Percentiles rank a stretch among this genome's conserved stretches.
These are phyloP conservation scores for Holtermanniella nyarrowii DNA, from an alignment of 768 basidiomycete genomes.

Conservation along the genomic window DNA sequence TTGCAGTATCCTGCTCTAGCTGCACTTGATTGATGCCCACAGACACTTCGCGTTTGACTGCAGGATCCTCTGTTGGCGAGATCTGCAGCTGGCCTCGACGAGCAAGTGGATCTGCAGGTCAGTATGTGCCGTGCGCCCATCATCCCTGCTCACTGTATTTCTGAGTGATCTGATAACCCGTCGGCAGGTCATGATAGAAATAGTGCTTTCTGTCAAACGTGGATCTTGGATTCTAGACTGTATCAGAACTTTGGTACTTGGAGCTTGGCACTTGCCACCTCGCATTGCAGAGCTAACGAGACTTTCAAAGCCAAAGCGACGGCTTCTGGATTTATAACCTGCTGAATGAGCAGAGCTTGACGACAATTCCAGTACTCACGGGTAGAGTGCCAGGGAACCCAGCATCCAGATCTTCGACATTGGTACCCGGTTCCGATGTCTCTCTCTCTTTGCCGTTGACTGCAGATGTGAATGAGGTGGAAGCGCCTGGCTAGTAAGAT, in stretches of 20 bases:
- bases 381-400: slow-evolving; percentile 90
- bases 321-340: slow-evolving; percentile 37
- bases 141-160: slow-evolving; percentile 57
- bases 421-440: slow-evolving; percentile 36
- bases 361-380: slow-evolving; percentile 46
- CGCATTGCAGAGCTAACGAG: slow-evolving; percentile 57
- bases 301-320: slow-evolving; percentile 72
- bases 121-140: not conserved
- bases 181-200: slow-evolving; percentile 87
- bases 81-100: slow-evolving; percentile 53
- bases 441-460: not conserved
- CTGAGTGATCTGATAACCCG: slow-evolving; percentile 95
- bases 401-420: slow-evolving; percentile 69
- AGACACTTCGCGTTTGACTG: slow-evolving; percentile 39
- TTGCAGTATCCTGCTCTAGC: slow-evolving; percentile 57
- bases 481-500: slow-evolving; percentile 9
- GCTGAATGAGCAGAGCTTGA: slow-evolving; percentile 3
- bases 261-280: slow-evolving; percentile 24
- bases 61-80: slow-evolving; percentile 5
- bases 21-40: slow-evolving; percentile 92
- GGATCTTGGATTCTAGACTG: slow-evolving; percentile 57
- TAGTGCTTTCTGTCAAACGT: slow-evolving; percentile 97
- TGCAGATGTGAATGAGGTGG: slow-evolving; percentile 1
- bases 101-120: slow-evolving; percentile 64
- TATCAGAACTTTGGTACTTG: slow-evolving; percentile 28